A percentile compares a stretch with the other conserved stretches of the same genome.
Conservation (phyloP, 2,329 filamentous ascomycete genomes). For the Epichloe uncinata region DNA sequence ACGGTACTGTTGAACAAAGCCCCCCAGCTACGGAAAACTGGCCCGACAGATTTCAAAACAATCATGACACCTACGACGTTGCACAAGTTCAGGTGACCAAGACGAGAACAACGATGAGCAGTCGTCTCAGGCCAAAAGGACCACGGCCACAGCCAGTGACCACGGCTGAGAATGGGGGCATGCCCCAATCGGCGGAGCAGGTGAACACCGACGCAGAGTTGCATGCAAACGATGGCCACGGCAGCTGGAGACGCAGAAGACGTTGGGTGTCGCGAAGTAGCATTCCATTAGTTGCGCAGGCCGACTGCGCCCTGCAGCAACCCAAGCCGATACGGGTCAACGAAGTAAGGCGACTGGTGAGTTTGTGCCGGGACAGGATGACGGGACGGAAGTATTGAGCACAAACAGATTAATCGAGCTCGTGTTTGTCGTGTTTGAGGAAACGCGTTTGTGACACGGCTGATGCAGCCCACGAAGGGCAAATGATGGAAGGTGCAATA, state of each 20-base stretch:
- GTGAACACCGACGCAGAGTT: background rate
- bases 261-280: constrained; percentile 11
- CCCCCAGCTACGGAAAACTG: background rate
- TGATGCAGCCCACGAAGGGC: background rate
- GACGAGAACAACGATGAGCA: background rate
- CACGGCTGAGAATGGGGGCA: background rate
- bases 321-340: constrained; percentile 17
- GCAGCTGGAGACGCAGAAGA: constrained; percentile 7
- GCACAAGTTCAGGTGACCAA: background rate
- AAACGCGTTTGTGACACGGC: background rate
- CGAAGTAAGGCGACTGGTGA: constrained; percentile 18
- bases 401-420: constrained; percentile 8
- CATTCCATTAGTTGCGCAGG: constrained; percentile 14
- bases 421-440: background rate
- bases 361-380: constrained; percentile 15
- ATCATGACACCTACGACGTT: background rate
- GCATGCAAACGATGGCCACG: background rate
- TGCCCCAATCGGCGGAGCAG: background rate
- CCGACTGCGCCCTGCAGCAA: constrained; percentile 18
- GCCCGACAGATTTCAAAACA: background rate
- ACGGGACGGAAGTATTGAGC: constrained; percentile 10
- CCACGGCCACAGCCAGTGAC: background rate
- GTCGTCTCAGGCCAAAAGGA: background rate
- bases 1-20: background rate
- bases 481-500: background rate